Evolutionary conservation across 1,284 basidiomycete species (phyloP), one percentile per base, ranked within the genome.

Genomic region (Apiotrichum veenhuisii): DNA sequence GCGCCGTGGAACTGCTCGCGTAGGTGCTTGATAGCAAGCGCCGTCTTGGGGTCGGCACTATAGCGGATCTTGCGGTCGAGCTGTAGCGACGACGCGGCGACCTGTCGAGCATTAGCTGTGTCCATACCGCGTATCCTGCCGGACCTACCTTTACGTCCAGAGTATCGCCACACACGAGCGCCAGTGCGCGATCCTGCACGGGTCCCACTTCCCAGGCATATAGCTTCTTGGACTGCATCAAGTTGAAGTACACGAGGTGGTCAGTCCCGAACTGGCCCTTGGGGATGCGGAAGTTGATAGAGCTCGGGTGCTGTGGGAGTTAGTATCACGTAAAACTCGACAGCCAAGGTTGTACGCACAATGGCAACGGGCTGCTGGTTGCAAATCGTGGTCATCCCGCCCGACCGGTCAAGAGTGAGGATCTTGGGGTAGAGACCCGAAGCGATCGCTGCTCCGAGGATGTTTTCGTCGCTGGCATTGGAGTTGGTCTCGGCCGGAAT

Each of bases 171-270:
- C 94, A 98, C 0, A 98, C 78, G 25, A 98, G 79, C 20, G 91
- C 73, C 46, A 99, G 76, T 1, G 90, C 84, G 30, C 89, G 78
- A 66, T 97, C 91, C 59, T 96, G 88, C 5, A 92, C 85, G 1
- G 92, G 88, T 1, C 89, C 87, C 1, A 89, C 92, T 76, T 99
- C 96, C 91, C 93, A 97, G n/a, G 88, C 93, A 74, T 95, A 98
- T 30, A 98, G 77, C 74, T 68, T 69, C 57, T 73, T 76, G 11
- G 73, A 74, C 52, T 76, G 73, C 74, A 93, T 94, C 38, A 96
- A 81, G 1, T 91, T 95, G 74, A 94, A 97, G 76, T 92, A 96
- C 20, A 83, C 81, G 47, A 96, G 74, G 74, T 92, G 83, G 62
- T 86, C 86, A 12, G 83, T 82, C 0, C 85, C 87, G 62, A 93